Conservation (phyloP, 2,329 filamentous ascomycete genomes). For the Diaporthe helianthi region DNA sequence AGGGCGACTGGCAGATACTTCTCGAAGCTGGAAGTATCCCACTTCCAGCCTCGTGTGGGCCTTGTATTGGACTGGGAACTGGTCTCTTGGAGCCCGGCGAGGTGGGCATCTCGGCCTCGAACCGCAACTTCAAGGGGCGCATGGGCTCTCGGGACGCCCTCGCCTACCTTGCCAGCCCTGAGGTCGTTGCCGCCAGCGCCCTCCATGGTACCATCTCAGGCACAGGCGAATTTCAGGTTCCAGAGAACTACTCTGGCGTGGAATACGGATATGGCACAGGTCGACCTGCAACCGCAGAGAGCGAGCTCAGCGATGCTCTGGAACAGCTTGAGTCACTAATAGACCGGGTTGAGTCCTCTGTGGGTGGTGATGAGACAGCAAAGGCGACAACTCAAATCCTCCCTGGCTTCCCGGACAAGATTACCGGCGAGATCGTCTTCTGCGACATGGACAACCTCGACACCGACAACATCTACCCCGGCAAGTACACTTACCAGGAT, state of each 20-base stretch:
- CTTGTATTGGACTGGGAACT: constrained; percentile 82
- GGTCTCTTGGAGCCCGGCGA: constrained; percentile 86
- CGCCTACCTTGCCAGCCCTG: constrained; percentile 87
- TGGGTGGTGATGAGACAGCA: constrained; percentile 32
- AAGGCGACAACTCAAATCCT: constrained; percentile 29
- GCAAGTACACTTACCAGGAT: constrained; percentile 90
- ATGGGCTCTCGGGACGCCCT: constrained; percentile 84
- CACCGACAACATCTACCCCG: constrained; percentile 92
- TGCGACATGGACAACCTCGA: constrained; percentile 83
- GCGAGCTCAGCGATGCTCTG: constrained; percentile 75
- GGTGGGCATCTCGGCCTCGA: constrained; percentile 82
- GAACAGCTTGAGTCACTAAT: constrained; percentile 71
- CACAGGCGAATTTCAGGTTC: constrained; percentile 79
- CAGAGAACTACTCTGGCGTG: constrained; percentile 71
- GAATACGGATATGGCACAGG: constrained; percentile 76
- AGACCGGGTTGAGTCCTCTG: constrained; percentile 47
- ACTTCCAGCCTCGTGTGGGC: constrained; percentile 76
- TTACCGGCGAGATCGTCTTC: constrained; percentile 88
- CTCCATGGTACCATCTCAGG: constrained; percentile 75
- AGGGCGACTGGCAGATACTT: constrained; percentile 85
- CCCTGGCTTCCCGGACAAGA: constrained; percentile 83
- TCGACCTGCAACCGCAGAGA: constrained; percentile 67
- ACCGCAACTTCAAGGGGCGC: constrained; percentile 90
- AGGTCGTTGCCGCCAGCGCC: constrained; percentile 91
- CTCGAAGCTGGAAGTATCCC: constrained; percentile 75